A percentile compares a stretch with the other conserved stretches of the same genome.
Evolutionary conservation across 345 rosid genomes (phyloP).

Genomic region (Rhizophora apiculata): DNA sequence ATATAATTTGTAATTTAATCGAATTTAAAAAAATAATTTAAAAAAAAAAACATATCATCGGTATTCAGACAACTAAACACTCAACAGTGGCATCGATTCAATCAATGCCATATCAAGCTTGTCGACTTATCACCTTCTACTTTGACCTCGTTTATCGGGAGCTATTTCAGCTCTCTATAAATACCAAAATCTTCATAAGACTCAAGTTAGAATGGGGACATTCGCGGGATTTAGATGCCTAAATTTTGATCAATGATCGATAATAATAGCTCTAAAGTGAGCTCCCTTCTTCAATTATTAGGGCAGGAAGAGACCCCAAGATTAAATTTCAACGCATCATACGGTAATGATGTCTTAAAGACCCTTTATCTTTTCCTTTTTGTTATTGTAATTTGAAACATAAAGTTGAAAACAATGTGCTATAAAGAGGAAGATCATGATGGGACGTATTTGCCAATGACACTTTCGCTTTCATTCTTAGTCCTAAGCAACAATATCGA

Average conservation of each 20-base stretch:
- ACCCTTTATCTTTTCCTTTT: neutral
- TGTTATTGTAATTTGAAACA: neutral
- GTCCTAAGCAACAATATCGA: slow-evolving; percentile 17
- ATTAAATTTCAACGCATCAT: slow-evolving; percentile 5
- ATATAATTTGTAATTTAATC: no score
- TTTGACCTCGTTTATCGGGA: no score
- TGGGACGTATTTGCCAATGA: slow-evolving; percentile 1
- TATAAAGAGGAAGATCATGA: neutral
- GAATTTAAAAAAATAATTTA: no score
- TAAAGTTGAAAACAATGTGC: neutral
- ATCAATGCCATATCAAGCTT: no score
- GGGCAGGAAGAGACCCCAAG: neutral
- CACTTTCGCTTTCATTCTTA: slow-evolving; percentile 19
- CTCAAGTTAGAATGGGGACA: neutral
- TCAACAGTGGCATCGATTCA: no score
- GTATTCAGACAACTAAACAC: no score
- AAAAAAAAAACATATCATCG: no score
- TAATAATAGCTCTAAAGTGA: neutral
- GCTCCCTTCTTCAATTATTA: neutral
- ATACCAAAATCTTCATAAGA: no score
- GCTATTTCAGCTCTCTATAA: no score
- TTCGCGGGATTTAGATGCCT: neutral
- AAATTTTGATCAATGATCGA: neutral
- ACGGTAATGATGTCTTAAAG: slow-evolving; percentile 11
- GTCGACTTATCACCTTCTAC: no score